phyloP scores from a whole-genome alignment of 2,329 filamentous ascomycete genomes.

The Microcyclosporella mali region DNA sequence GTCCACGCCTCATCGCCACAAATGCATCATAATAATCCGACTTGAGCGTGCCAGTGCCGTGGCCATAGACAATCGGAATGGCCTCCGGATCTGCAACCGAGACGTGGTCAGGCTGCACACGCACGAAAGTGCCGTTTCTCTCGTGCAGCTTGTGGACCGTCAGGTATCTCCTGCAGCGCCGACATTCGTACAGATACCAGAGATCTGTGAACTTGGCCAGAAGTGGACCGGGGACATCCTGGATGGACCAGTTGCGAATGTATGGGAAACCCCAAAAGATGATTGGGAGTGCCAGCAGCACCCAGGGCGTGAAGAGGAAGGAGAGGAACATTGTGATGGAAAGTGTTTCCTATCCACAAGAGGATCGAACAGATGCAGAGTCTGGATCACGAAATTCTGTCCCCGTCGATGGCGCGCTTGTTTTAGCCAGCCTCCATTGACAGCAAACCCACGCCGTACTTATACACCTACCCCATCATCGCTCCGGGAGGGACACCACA shows the following conservation, averaged over 20 bases:
- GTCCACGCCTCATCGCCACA: constrained; percentile 73
- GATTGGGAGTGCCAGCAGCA: constrained; percentile 45
- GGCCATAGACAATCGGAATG: constrained; percentile 69
- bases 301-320: constrained; percentile 40
- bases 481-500: too few relatives aligned
- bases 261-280: constrained; percentile 56
- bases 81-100: constrained; percentile 75
- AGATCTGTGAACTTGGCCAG: constrained; percentile 66
- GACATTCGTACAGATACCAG: constrained; percentile 63
- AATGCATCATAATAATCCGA: constrained; percentile 84
- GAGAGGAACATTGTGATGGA: constrained; percentile 31
- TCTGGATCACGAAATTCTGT: constrained; percentile 55
- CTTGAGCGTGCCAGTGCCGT: constrained; percentile 47
- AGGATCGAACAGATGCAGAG: neutral
- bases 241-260: constrained; percentile 51
- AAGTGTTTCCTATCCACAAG: neutral
- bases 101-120: constrained; percentile 78
- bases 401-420: constrained; percentile 65
- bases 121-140: constrained; percentile 69
- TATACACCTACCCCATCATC: too few relatives aligned
- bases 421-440: constrained; percentile 28
- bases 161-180: constrained; percentile 54
- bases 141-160: constrained; percentile 67
- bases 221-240: constrained; percentile 56
- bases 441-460: too few relatives aligned